These are phyloP conservation scores for Crataegus laevigata DNA, from an alignment of 306 rosid species.

Conservation along the genomic window DNA sequence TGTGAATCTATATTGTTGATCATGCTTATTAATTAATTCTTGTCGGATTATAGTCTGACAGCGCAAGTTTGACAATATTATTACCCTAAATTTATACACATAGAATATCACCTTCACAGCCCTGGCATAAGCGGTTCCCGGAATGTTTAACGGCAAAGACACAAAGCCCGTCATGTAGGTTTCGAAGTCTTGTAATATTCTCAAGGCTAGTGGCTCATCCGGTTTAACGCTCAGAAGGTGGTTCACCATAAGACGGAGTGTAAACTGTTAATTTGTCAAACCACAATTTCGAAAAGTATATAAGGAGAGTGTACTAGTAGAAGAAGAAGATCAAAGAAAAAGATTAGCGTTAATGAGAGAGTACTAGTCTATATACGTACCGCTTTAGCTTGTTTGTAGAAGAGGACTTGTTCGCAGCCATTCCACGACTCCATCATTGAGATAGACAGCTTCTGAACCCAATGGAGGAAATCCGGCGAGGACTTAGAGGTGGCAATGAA, in stretches of 20 bases:
- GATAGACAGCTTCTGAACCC: constrained; percentile 36
- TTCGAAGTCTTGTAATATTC: constrained; percentile 56
- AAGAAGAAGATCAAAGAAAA: neutral
- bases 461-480: constrained; percentile 33
- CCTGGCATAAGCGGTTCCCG: constrained; percentile 51
- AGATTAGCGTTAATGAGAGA: neutral
- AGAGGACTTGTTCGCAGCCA: constrained; percentile 29
- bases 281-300: neutral
- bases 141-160: constrained; percentile 60
- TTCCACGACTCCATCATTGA: constrained; percentile 56
- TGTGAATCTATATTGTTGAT: neutral
- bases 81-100: neutral
- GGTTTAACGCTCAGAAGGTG: constrained; percentile 50
- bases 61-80: neutral
- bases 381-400: constrained; percentile 58
- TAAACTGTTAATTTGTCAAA: constrained; percentile 22
- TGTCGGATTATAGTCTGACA: too few species aligned
- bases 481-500: constrained; percentile 46
- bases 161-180: constrained; percentile 65
- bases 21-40: neutral
- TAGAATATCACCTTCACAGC: constrained; percentile 49
- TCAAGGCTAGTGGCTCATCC: constrained; percentile 43
- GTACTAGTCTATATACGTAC: constrained; percentile 15
- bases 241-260: constrained; percentile 54
- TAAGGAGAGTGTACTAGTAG: too few species aligned